Evolutionary conservation across 441 rosid species (phyloP).

Genomic region (Euphorbia schlechtendalii): DNA sequence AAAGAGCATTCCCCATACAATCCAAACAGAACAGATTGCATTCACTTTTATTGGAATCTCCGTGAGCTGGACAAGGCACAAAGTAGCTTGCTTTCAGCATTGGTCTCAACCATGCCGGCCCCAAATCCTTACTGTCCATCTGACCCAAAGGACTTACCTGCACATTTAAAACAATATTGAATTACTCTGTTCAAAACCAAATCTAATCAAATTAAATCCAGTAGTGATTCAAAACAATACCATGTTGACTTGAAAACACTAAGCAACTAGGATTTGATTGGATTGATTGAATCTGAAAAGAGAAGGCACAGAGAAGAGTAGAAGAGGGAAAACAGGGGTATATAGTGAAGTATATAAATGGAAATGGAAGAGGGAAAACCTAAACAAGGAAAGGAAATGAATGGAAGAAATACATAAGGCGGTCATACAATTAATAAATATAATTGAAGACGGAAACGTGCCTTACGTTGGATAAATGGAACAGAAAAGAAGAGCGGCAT

Average conservation of each 20-base stretch:
- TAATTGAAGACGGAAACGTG: not conserved
- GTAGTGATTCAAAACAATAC: too few relatives aligned
- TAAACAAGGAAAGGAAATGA: not conserved
- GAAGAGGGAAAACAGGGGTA: not conserved
- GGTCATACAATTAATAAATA: not conserved
- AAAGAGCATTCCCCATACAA: slow-evolving; percentile 50
- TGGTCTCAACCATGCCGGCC: slow-evolving; percentile 70
- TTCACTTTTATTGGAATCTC: slow-evolving; percentile 55
- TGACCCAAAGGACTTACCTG: slow-evolving; percentile 39
- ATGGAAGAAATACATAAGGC: slow-evolving; percentile 4
- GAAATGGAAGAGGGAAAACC: not conserved
- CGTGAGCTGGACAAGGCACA: slow-evolving; percentile 51
- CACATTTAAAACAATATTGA: not conserved
- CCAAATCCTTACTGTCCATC: slow-evolving; percentile 32
- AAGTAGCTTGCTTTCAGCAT: slow-evolving; percentile 59
- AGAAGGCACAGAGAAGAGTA: not conserved
- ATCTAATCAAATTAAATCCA: too few relatives aligned
- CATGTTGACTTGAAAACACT: slow-evolving; percentile 4
- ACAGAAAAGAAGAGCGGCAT: not conserved
- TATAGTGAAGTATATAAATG: not conserved
- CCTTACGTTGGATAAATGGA: slow-evolving; percentile 1
- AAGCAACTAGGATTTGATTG: not conserved
- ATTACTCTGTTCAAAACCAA: too few relatives aligned
- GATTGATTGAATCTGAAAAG: slow-evolving; percentile 4
- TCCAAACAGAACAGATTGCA: slow-evolving; percentile 83